Conservation (phyloP, 805 yeast genomes). For the Wickerhamiella dianesei region DNA sequence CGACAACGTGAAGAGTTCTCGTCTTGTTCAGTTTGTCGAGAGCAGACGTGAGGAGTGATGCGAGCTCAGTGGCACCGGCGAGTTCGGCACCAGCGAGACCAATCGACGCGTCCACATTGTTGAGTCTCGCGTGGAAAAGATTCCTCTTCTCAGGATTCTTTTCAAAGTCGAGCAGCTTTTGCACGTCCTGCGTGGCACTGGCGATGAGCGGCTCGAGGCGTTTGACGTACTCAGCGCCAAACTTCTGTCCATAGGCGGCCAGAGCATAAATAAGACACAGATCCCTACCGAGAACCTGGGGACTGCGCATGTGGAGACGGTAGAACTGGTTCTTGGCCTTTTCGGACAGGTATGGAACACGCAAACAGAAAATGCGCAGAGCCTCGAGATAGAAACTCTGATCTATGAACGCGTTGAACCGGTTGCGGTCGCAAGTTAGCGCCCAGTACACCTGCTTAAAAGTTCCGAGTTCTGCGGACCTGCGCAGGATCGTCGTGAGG, state of each 20-base stretch:
- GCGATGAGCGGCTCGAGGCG: neutral
- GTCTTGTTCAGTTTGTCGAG: neutral
- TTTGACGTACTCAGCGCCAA: conserved; percentile 5
- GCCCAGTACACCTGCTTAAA: conserved; percentile 7
- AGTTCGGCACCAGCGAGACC: conserved; percentile 6
- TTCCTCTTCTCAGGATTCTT: neutral
- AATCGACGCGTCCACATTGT: conserved; percentile 6
- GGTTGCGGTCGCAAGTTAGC: conserved; percentile 3
- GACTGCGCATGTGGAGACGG: conserved; percentile 8
- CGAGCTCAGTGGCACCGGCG: neutral
- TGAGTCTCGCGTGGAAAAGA: neutral
- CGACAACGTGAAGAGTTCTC: neutral
- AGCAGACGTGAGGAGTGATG: neutral
- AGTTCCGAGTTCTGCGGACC: conserved; percentile 19
- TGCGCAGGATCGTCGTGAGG: conserved; percentile 15
- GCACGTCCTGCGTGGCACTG: neutral
- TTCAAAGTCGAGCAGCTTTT: neutral
- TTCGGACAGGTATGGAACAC: conserved; percentile 10
- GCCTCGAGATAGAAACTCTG: conserved; percentile 13
- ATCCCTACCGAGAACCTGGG: conserved; percentile 9
- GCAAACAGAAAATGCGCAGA: conserved; percentile 16
- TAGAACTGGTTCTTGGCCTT: conserved; percentile 9
- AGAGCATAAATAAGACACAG: conserved; percentile 13
- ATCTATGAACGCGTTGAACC: conserved; percentile 3
- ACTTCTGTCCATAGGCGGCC: conserved; percentile 9